A percentile compares a stretch with the other conserved stretches of the same genome.
Conservation (phyloP, 371 early-diverging fungal genomes). For the Haplosporangium sp. region DNA sequence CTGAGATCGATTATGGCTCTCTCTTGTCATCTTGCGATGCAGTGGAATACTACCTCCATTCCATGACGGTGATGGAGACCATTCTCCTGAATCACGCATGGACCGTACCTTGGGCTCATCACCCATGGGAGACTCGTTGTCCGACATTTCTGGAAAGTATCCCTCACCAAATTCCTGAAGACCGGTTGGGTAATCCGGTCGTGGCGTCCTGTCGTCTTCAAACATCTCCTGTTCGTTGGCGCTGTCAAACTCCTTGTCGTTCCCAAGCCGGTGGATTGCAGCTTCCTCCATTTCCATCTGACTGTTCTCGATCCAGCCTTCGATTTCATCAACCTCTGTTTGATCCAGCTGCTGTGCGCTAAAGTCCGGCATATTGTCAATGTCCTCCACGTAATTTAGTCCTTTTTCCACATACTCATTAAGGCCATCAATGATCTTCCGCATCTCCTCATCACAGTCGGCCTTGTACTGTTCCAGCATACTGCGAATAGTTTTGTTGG, state of each 20-base stretch:
- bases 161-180: slow-evolving; percentile 47
- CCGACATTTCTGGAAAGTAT: slow-evolving; percentile 49
- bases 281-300: slow-evolving; percentile 55
- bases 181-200: slow-evolving; percentile 31
- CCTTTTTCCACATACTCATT: slow-evolving; percentile 78
- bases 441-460: slow-evolving; percentile 55
- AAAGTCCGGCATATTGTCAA: slow-evolving; percentile 53
- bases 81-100: slow-evolving; percentile 51
- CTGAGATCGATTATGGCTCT: slow-evolving; percentile 48
- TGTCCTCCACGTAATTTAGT: slow-evolving; percentile 68
- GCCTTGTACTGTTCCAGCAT: slow-evolving; percentile 53
- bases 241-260: slow-evolving; percentile 30
- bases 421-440: slow-evolving; percentile 77
- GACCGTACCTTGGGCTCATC: slow-evolving; percentile 40
- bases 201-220: slow-evolving; percentile 46
- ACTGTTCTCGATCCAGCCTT: slow-evolving; percentile 57
- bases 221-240: slow-evolving; percentile 17
- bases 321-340: slow-evolving; percentile 54
- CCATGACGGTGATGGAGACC: slow-evolving; percentile 55
- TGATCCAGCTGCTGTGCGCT: slow-evolving; percentile 53
- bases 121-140: slow-evolving; percentile 40
- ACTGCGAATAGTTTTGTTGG: slow-evolving; percentile 52
- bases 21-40: slow-evolving; percentile 51
- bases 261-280: slow-evolving; percentile 20
- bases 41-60: slow-evolving; percentile 54